phyloP scores from a whole-genome alignment of 768 basidiomycete species.

The Amyloporia xantha region DNA sequence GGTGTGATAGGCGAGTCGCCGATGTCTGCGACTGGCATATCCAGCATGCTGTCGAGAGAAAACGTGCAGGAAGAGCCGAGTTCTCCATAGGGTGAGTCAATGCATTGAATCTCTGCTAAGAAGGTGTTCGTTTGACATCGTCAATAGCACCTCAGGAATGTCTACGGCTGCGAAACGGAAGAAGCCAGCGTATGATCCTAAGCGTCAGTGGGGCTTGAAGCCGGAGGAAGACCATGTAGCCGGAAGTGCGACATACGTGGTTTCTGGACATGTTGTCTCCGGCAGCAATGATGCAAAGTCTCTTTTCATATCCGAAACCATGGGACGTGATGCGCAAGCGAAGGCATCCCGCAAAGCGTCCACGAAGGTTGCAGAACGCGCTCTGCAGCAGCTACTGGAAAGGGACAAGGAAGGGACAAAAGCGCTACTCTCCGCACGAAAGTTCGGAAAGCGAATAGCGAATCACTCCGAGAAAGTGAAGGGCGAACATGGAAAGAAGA shows the following conservation, averaged over 20 bases:
- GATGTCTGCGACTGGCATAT: slow-evolving; percentile 93
- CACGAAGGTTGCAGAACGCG: slow-evolving; percentile 52
- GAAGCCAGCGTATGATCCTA: slow-evolving; percentile 57
- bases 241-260: slow-evolving; percentile 61
- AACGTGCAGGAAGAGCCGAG: slow-evolving; percentile 75
- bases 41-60: slow-evolving; percentile 68
- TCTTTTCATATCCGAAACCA: slow-evolving; percentile 56
- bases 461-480: slow-evolving; percentile 14
- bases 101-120: background rate
- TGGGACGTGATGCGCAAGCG: slow-evolving; percentile 78
- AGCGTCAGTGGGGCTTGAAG: slow-evolving; percentile 69
- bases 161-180: slow-evolving; percentile 42
- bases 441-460: slow-evolving; percentile 31
- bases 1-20: slow-evolving; percentile 86
- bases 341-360: slow-evolving; percentile 59
- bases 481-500: slow-evolving; percentile 14
- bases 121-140: background rate
- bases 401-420: slow-evolving; percentile 65
- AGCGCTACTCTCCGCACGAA: slow-evolving; percentile 54
- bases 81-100: slow-evolving; percentile 69
- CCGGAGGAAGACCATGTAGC: slow-evolving; percentile 37
- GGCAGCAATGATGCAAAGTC: slow-evolving; percentile 30
- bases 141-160: slow-evolving; percentile 68
- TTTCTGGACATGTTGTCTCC: slow-evolving; percentile 71
- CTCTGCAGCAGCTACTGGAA: slow-evolving; percentile 52